Evolutionary conservation across 2,329 filamentous ascomycete genomes (phyloP).

Genomic region (Pseudocercospora ulei): DNA sequence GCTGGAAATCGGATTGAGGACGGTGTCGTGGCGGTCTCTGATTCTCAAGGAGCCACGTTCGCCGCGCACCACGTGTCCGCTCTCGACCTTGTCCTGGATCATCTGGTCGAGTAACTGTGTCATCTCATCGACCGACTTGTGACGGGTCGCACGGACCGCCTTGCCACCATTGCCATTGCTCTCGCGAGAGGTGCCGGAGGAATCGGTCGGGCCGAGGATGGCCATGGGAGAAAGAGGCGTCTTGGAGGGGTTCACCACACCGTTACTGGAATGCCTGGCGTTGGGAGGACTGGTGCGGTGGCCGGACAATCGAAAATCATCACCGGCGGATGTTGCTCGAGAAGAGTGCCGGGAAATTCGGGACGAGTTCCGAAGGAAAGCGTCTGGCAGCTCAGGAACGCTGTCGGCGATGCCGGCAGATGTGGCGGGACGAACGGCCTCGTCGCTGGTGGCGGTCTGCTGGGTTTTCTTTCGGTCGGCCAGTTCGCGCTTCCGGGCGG

Average conservation of each 20-base stretch:
- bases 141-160: slow-evolving; percentile 18
- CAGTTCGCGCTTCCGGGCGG: slow-evolving; percentile 73
- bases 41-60: slow-evolving; percentile 55
- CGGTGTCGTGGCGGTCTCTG: slow-evolving; percentile 19
- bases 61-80: slow-evolving; percentile 59
- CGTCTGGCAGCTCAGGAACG: slow-evolving; percentile 20
- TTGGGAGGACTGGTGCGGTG: slow-evolving; percentile 28
- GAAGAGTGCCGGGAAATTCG: slow-evolving; percentile 22
- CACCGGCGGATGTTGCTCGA: slow-evolving; percentile 8
- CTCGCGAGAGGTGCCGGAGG: slow-evolving; percentile 19
- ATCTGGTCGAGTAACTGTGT: slow-evolving; percentile 90
- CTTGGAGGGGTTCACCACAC: slow-evolving; percentile 27
- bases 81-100: slow-evolving; percentile 80
- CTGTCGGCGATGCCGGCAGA: slow-evolving; percentile 18
- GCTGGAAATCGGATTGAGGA: slow-evolving; percentile 15
- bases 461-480: slow-evolving; percentile 25
- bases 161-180: slow-evolving; percentile 10
- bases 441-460: slow-evolving; percentile 21
- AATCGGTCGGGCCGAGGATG: slow-evolving; percentile 23
- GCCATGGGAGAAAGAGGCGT: slow-evolving; percentile 30
- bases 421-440: slow-evolving; percentile 16
- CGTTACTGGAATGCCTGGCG: slow-evolving; percentile 24
- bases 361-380: slow-evolving; percentile 20
- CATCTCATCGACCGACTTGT: slow-evolving; percentile 77
- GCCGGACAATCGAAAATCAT: slow-evolving; percentile 7